A percentile compares a stretch with the other conserved stretches of the same genome.
phyloP scores from a whole-genome alignment of 139 green algal genomes.

The Eudorina sp. region DNA sequence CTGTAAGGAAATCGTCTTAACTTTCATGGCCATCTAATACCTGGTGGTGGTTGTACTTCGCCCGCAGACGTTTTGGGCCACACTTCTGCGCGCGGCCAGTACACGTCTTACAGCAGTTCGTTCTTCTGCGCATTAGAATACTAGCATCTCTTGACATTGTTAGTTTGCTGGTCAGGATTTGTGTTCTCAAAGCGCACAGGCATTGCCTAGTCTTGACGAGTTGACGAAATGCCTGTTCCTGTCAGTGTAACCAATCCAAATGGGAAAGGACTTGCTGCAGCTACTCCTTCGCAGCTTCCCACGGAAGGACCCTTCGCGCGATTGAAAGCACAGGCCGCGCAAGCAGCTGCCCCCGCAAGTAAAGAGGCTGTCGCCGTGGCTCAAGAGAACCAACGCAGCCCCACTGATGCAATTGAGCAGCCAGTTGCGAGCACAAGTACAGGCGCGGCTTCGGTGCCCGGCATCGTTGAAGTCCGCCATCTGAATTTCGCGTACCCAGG shows the following conservation, averaged over 20 bases:
- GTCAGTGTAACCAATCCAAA: conserved; percentile 31
- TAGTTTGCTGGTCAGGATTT: too few relatives aligned
- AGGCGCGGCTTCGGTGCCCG: neutral
- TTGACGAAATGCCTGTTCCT: conserved; percentile 38
- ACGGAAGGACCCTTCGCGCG: conserved; percentile 39
- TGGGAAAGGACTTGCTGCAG: conserved; percentile 27
- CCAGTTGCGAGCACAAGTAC: conserved; percentile 21
- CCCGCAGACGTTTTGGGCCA: conserved; percentile 7
- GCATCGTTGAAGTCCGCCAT: conserved; percentile 49
- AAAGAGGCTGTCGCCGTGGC: neutral
- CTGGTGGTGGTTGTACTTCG: too few relatives aligned
- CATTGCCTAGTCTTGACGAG: too few relatives aligned
- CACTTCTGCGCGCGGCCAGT: neutral
- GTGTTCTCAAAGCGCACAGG: too few relatives aligned
- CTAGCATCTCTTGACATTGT: too few relatives aligned
- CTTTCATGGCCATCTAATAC: too few relatives aligned
- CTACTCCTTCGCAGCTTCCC: neutral
- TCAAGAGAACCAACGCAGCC: neutral
- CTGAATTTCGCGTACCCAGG: conserved; percentile 86
- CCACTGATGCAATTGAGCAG: neutral
- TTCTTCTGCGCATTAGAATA: too few relatives aligned
- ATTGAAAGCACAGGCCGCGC: neutral
- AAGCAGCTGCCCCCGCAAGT: neutral
- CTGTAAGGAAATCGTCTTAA: too few relatives aligned
- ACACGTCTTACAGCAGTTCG: too few relatives aligned